Conservation (phyloP, 108 stramenopile genomes). For the Chaetoceros muelleri region DNA sequence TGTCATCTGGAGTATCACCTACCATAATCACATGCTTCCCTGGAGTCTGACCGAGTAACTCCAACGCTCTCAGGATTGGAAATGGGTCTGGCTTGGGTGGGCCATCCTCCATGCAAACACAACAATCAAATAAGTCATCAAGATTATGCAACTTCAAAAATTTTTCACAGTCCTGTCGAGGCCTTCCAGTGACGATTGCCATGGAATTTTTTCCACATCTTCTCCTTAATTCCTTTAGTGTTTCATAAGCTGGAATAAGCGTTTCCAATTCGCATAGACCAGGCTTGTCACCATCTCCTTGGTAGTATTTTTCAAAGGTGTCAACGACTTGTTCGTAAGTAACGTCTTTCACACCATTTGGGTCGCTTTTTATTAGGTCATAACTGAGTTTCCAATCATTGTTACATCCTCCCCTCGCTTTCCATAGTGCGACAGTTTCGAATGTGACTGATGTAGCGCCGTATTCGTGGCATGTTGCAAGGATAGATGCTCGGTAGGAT, state of each 20-base stretch:
- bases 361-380: constrained; percentile 46
- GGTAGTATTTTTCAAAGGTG: constrained; percentile 81
- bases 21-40: constrained; percentile 43
- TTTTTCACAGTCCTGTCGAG: constrained; percentile 66
- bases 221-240: constrained; percentile 50
- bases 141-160: constrained; percentile 55
- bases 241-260: constrained; percentile 48
- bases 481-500: constrained; percentile 70
- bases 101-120: constrained; percentile 89
- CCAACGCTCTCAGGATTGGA: constrained; percentile 45
- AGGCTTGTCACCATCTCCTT: constrained; percentile 33
- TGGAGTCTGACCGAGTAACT: constrained; percentile 42
- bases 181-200: constrained; percentile 84
- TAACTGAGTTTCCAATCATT: constrained; percentile 86
- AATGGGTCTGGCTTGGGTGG: constrained; percentile 85
- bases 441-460: constrained; percentile 49
- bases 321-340: constrained; percentile 71
- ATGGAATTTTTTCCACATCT: constrained; percentile 27
- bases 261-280: constrained; percentile 60
- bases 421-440: constrained; percentile 56
- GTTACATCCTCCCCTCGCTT: constrained; percentile 79
- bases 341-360: constrained; percentile 36
- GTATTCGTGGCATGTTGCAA: constrained; percentile 57
- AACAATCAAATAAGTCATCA: constrained; percentile 37
- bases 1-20: constrained; percentile 91